A percentile compares a stretch with the other conserved stretches of the same genome.
These are phyloP conservation scores for Serpula lacrymans DNA, from an alignment of 768 basidiomycete genomes.

Conservation along the genomic window DNA sequence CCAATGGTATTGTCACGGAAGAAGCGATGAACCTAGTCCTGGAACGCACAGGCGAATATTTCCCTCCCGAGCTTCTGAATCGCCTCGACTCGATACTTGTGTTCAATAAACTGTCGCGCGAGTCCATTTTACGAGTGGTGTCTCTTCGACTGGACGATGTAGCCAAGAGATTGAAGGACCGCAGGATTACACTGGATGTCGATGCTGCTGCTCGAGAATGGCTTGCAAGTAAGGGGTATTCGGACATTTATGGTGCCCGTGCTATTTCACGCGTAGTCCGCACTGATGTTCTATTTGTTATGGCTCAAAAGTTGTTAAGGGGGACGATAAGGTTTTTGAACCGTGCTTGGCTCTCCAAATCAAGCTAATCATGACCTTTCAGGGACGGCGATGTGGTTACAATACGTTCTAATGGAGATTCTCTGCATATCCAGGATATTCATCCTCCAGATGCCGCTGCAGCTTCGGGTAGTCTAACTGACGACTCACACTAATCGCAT, in stretches of 20 bases:
- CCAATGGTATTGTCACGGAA: slow-evolving; percentile 59
- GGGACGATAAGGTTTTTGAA: slow-evolving; percentile 85
- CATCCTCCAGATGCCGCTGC: slow-evolving; percentile 58
- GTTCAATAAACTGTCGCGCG: slow-evolving; percentile 83
- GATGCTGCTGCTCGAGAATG: slow-evolving; percentile 57
- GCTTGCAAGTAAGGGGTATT: slow-evolving; percentile 78
- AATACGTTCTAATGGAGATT: slow-evolving; percentile 37
- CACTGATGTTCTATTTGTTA: slow-evolving; percentile 75
- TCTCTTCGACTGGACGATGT: slow-evolving; percentile 74
- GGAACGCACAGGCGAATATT: slow-evolving; percentile 71
- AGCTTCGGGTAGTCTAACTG: too few relatives aligned
- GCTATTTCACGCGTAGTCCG: slow-evolving; percentile 86
- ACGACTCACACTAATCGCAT: too few relatives aligned
- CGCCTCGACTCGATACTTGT: slow-evolving; percentile 84
- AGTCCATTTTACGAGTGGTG: slow-evolving; percentile 77
- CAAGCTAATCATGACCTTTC: neutral
- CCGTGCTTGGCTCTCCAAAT: slow-evolving; percentile 13
- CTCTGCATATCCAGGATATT: slow-evolving; percentile 58
- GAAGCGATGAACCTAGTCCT: slow-evolving; percentile 67
- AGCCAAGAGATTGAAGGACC: slow-evolving; percentile 54
- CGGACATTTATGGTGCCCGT: slow-evolving; percentile 81
- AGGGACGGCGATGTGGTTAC: slow-evolving; percentile 67
- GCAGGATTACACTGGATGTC: slow-evolving; percentile 71
- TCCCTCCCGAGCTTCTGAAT: slow-evolving; percentile 89
- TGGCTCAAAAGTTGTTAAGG: slow-evolving; percentile 75